These are phyloP conservation scores for Pseudonitzschia delicatissima DNA, from an alignment of 108 stramenopile genomes.

Conservation along the genomic window DNA sequence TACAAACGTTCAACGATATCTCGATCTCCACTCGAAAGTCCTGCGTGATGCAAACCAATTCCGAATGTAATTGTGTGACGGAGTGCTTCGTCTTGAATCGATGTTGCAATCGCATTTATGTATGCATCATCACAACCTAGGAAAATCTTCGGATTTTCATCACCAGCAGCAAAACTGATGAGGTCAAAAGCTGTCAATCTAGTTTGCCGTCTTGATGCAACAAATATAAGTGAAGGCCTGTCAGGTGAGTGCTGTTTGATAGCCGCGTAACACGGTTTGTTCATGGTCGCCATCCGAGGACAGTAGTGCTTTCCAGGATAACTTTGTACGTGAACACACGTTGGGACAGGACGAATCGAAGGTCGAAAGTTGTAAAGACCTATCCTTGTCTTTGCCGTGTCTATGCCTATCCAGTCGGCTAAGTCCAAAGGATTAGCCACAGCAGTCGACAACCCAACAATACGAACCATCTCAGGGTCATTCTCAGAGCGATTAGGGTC, in stretches of 20 bases:
- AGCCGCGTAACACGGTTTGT: constrained; percentile 97
- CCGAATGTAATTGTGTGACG: constrained; percentile 95
- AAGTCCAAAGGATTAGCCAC: constrained; percentile 96
- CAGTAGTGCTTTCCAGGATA: constrained; percentile 95
- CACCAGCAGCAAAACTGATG: constrained; percentile 82
- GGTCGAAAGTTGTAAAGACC: constrained; percentile 97
- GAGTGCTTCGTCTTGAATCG: constrained; percentile 84
- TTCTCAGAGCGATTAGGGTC: constrained; percentile 19
- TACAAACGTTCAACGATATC: constrained; percentile 90
- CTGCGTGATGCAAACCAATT: constrained; percentile 98
- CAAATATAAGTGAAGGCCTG: constrained; percentile 95
- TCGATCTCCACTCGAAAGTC: constrained; percentile 67
- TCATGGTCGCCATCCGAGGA: constrained; percentile 99
- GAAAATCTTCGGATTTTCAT: constrained; percentile 75
- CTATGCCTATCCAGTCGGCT: constrained; percentile 96
- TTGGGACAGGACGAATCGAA: constrained; percentile 94
- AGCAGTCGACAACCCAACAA: constrained; percentile 95
- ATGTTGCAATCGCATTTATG: constrained; percentile 62
- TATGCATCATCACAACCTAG: constrained; percentile 72
- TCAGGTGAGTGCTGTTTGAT: constrained; percentile 91
- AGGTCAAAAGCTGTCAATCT: constrained; percentile 94
- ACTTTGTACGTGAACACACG: constrained; percentile 93
- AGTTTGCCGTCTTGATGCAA: constrained; percentile 92
- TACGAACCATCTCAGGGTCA: constrained; percentile 57
- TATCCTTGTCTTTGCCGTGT: constrained; percentile 37